phyloP scores from a whole-genome alignment of 805 yeast genomes.

The Brettanomyces custersianus region DNA sequence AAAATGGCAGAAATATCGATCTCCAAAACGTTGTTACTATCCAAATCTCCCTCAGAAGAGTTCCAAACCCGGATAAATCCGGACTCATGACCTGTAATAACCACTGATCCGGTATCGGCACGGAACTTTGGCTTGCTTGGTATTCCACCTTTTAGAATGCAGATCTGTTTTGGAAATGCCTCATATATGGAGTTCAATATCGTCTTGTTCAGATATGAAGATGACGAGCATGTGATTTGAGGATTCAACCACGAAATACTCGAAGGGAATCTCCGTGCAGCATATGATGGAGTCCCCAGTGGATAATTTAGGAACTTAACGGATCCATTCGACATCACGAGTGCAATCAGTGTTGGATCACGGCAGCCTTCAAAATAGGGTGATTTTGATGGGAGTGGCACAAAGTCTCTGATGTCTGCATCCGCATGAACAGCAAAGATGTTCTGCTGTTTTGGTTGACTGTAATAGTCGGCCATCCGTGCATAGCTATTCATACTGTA shows the following conservation, averaged over 20 bases:
- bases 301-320: conserved; percentile 55
- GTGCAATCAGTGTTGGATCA: conserved; percentile 58
- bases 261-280: conserved; percentile 67
- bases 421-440: conserved; percentile 45
- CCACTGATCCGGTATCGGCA: conserved; percentile 43
- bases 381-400: conserved; percentile 48
- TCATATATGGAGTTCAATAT: conserved; percentile 18
- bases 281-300: conserved; percentile 39
- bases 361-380: conserved; percentile 80
- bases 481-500: conserved; percentile 77
- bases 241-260: conserved; percentile 75
- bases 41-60: conserved; percentile 66
- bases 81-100: conserved; percentile 80
- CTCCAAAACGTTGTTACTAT: conserved; percentile 50
- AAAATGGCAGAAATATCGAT: conserved; percentile 45
- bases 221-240: conserved; percentile 45
- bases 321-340: conserved; percentile 55
- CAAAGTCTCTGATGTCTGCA: conserved; percentile 35
- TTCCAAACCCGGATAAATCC: conserved; percentile 83
- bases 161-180: conserved; percentile 29
- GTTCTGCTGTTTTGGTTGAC: conserved; percentile 46
- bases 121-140: conserved; percentile 45
- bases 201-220: conserved; percentile 31
- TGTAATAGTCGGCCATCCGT: conserved; percentile 71
- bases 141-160: conserved; percentile 72